Evolutionary conservation across 2,329 filamentous ascomycete species (phyloP).

Genomic region (Helicocarpus griseus): DNA sequence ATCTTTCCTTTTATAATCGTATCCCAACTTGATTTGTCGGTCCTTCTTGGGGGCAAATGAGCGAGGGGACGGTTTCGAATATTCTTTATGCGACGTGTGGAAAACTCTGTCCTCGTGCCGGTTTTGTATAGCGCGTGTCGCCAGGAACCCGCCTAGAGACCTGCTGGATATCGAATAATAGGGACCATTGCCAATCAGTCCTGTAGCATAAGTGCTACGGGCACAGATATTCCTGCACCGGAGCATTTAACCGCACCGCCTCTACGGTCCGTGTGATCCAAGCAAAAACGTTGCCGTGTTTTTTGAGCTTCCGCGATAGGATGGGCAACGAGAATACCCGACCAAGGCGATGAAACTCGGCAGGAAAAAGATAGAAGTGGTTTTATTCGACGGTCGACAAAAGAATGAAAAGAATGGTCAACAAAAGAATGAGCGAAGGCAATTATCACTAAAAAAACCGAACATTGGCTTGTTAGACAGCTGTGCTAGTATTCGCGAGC

Average conservation of each 20-base stretch:
- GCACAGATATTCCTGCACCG: constrained; percentile 5
- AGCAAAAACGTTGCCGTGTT: neutral
- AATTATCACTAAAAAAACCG: neutral
- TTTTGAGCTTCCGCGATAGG: neutral
- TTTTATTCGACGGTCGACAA: too few relatives aligned
- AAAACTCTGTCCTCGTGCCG: neutral
- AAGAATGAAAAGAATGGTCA: too few relatives aligned
- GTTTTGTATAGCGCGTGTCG: neutral
- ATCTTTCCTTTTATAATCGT: neutral
- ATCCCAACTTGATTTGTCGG: neutral
- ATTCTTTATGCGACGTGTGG: neutral
- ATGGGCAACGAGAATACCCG: neutral
- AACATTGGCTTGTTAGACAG: neutral
- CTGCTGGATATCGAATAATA: neutral
- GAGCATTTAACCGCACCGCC: constrained; percentile 5
- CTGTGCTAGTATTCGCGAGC: too few relatives aligned
- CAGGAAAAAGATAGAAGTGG: too few relatives aligned
- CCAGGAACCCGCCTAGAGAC: neutral
- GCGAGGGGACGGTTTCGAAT: neutral
- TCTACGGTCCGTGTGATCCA: neutral
- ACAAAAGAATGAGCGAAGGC: too few relatives aligned
- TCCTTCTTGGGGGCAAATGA: neutral
- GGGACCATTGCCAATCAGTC: neutral
- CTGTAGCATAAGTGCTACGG: constrained; percentile 3
- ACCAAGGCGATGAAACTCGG: neutral